A percentile compares a stretch with the other conserved stretches of the same genome.
Evolutionary conservation across 495 filamentous ascomycete genomes (phyloP).

Genomic region (Hypoxylon subgilvum): DNA sequence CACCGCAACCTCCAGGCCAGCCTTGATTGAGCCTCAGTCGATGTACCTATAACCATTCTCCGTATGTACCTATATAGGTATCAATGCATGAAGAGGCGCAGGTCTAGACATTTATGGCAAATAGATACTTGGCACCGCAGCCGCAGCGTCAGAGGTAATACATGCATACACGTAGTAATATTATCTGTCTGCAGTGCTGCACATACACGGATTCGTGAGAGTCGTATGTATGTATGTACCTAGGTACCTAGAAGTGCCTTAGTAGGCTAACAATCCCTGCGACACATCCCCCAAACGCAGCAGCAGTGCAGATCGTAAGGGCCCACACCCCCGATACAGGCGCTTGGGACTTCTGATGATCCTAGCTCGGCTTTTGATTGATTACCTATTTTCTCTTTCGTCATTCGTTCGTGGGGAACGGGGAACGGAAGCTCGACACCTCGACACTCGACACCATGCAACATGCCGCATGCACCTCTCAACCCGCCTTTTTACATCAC

Average conservation of each 20-base stretch:
- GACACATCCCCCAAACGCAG: constrained; percentile 35
- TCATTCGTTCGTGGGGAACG: too few relatives aligned
- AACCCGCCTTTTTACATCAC: constrained; percentile 22
- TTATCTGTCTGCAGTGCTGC: too few relatives aligned
- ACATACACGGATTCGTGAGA: too few relatives aligned
- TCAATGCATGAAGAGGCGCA: neutral
- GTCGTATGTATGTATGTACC: neutral
- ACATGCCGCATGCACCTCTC: neutral
- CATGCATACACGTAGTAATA: neutral
- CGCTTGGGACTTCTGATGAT: constrained; percentile 27
- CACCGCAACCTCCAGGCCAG: neutral
- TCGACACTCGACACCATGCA: neutral
- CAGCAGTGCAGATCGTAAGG: constrained; percentile 27
- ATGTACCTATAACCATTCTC: neutral
- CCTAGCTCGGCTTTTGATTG: constrained; percentile 4
- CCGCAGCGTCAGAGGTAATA: neutral
- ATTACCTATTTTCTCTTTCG: constrained; percentile 15
- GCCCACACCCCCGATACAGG: constrained; percentile 26
- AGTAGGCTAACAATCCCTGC: constrained; percentile 26
- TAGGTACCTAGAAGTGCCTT: neutral
- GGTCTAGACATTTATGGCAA: neutral
- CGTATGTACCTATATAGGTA: too few relatives aligned
- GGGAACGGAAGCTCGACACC: too few relatives aligned
- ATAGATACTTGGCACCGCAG: neutral
- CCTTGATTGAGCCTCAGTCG: constrained; percentile 11